Conservation (phyloP, 257 asterid species). For the Nicotiana obtusifolia region DNA sequence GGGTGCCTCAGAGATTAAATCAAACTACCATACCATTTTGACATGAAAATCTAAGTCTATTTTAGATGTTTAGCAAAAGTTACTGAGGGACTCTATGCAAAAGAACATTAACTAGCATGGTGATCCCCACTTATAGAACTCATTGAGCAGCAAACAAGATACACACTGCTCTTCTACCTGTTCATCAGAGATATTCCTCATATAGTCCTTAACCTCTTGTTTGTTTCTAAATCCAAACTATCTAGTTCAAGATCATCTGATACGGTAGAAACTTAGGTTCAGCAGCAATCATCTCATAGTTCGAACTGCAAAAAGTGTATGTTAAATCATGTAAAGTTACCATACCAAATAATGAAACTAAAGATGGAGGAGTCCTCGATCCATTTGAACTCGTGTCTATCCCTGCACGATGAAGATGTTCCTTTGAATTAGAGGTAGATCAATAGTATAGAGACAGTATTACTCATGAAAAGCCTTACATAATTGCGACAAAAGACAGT, state of each 20-base stretch:
- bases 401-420: conserved; percentile 34
- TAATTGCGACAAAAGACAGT: neutral
- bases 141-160: neutral
- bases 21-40: neutral
- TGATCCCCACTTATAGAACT: neutral
- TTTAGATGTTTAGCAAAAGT: neutral
- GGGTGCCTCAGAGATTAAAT: no score
- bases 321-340: neutral
- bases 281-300: neutral
- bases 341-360: conserved; percentile 69
- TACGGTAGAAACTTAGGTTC: neutral
- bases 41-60: neutral
- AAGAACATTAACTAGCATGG: neutral
- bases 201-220: neutral
- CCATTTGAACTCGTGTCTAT: conserved; percentile 43
- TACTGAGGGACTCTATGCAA: neutral
- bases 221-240: neutral
- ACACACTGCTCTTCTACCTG: neutral
- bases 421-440: neutral
- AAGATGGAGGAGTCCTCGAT: conserved; percentile 63
- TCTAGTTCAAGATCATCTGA: neutral
- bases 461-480: neutral
- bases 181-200: neutral
- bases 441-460: neutral
- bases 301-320: neutral